Base-by-base conservation (phyloP, 129 eudicot species). In the Centaurea solstitialis region DNA sequence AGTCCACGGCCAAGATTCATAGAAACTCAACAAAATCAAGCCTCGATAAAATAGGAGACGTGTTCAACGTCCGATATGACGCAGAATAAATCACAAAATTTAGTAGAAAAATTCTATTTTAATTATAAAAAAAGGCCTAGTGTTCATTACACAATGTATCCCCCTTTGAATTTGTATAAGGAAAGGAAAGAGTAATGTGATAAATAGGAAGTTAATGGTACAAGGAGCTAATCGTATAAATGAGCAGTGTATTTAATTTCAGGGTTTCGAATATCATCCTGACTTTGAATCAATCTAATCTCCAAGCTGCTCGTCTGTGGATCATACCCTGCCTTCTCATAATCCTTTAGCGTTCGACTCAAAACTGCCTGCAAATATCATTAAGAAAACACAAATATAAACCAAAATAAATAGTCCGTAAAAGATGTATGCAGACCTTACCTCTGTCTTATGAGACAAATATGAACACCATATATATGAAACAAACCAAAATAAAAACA, bases 221-320 rank as follows among this genome's bases (percentile, higher is more conserved):
- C 81, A 77, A 24, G 17, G 26, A 80, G 61, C 85, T 68, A 86
- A 68, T 79, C 69, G 81, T 90, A 94, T 75, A 64, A 80, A 70
- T 94, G 88, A 57, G 98, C 90, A 43, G 47, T 87, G 82, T 76
- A 93, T 86, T 84, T 93, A 76, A 95, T 84, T 82, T 95, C 88
- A 15, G 99, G 98, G 82, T 91, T 84, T 77, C 98, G 93, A 74
- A 95, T 89, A 80, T 89, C 93, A 71, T 89, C 99, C 69, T 87
- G 98, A 77, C 99, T 95, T 82, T 95, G 98, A 38, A 95, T 91
- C 85, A 95, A 82, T 61, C 99, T 91, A 84, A 95, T 95, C 86
- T 95, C 99, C 89, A 95, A 88, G 86, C 99, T 93, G 90, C 99
- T 92, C 11, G 98, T 87, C 77, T 87, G 86, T 38, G 91, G 89